Conservation (phyloP, 257 asterid species). For the Solanum piurae region DNA sequence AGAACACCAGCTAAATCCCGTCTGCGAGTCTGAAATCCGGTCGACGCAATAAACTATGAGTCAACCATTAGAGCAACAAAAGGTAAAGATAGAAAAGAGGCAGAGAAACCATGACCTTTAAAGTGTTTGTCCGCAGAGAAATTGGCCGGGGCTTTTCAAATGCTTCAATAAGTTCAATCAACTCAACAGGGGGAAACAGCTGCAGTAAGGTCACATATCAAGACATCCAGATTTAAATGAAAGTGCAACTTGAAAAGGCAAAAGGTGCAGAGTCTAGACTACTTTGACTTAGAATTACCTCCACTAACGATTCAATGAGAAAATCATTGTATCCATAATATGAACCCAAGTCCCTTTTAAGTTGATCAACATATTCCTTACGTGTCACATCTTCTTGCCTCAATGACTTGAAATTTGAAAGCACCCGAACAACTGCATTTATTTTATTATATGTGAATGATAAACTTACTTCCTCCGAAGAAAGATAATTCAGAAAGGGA, state of each 20-base stretch:
- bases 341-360: constrained; percentile 52
- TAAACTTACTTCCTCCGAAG: not conserved
- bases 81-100: not conserved
- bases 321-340: constrained; percentile 91
- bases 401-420: constrained; percentile 60
- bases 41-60: not conserved
- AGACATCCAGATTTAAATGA: not conserved
- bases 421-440: constrained; percentile 74
- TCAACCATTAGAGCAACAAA: not conserved
- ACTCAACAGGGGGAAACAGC: constrained; percentile 86
- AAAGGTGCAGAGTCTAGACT: not conserved
- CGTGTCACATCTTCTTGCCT: constrained; percentile 72
- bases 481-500: not conserved
- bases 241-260: not conserved
- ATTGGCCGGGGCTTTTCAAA: constrained; percentile 93
- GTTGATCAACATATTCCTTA: constrained; percentile 68
- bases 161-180: constrained; percentile 91
- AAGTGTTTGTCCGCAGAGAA: constrained; percentile 76
- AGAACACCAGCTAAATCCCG: constrained; percentile 96
- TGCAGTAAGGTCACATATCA: constrained; percentile 18
- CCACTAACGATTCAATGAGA: constrained; percentile 62
- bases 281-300: constrained; percentile 32
- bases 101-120: constrained; percentile 42
- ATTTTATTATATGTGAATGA: constrained; percentile 5
- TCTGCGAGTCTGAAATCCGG: constrained; percentile 61